phyloP scores from a whole-genome alignment of 2,329 filamentous ascomycete species.

The Cladosporium sphaerospermum region DNA sequence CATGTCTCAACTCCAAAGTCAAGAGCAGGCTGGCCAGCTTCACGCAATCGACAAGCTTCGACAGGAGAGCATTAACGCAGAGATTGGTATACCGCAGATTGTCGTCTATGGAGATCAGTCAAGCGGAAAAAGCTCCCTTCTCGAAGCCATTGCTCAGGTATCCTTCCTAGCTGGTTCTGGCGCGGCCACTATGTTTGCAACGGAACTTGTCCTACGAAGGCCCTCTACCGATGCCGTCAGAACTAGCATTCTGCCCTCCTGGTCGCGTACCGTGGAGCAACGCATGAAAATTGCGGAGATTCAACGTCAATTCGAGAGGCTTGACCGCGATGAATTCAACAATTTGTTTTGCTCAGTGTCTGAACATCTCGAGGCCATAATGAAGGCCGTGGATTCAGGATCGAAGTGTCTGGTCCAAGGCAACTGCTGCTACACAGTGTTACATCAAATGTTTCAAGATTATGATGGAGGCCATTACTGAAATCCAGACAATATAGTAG shows the following conservation, averaged over 20 bases:
- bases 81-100: constrained; percentile 16
- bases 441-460: too few relatives aligned
- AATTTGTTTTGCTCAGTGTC: not conserved
- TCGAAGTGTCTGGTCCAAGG: not conserved
- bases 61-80: not conserved
- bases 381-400: not conserved
- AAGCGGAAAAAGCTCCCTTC: constrained; percentile 2
- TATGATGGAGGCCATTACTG: too few relatives aligned
- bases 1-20: not conserved
- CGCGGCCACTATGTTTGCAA: constrained; percentile 31
- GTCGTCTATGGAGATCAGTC: constrained; percentile 7
- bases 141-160: constrained; percentile 2
- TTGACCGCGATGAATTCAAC: not conserved
- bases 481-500: too few relatives aligned
- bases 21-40: not conserved
- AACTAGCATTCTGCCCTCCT: not conserved
- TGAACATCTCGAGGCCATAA: not conserved
- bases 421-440: not conserved
- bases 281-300: not conserved
- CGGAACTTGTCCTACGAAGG: not conserved
- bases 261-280: not conserved
- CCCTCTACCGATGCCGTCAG: not conserved
- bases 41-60: constrained; percentile 1
- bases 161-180: not conserved
- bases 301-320: not conserved